Evolutionary conservation across 2,329 filamentous ascomycete genomes (phyloP).

Genomic region (Cladophialophora chaetospira): DNA sequence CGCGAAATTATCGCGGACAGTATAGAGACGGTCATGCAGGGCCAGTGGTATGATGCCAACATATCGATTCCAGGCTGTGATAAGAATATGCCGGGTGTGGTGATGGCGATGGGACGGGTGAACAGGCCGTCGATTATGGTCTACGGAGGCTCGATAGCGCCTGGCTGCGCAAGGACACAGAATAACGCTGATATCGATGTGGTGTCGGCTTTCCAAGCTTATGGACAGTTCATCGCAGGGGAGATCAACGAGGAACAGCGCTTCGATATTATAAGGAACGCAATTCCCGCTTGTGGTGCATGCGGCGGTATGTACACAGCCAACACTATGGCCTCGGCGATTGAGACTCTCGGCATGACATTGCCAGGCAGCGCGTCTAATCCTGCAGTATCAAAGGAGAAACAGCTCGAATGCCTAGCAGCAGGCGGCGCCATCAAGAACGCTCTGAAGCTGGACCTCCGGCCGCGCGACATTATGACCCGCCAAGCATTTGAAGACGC

Average conservation of each 20-base stretch:
- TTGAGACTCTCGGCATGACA: slow-evolving; percentile 74
- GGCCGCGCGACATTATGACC: slow-evolving; percentile 76
- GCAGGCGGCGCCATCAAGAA: slow-evolving; percentile 74
- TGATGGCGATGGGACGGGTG: slow-evolving; percentile 91
- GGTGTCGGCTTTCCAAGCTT: slow-evolving; percentile 95
- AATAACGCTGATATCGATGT: slow-evolving; percentile 81
- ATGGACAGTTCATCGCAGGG: slow-evolving; percentile 90
- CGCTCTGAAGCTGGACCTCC: slow-evolving; percentile 74
- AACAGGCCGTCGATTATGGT: slow-evolving; percentile 97
- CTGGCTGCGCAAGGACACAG: slow-evolving; percentile 78
- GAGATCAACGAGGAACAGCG: slow-evolving; percentile 88
- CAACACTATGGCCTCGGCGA: slow-evolving; percentile 87
- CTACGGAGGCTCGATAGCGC: slow-evolving; percentile 91
- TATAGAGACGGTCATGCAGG: slow-evolving; percentile 98
- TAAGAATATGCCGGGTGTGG: slow-evolving; percentile 97
- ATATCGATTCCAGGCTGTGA: slow-evolving; percentile 96
- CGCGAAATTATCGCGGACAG: slow-evolving; percentile 96
- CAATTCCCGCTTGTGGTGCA: slow-evolving; percentile 80
- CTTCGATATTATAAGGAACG: slow-evolving; percentile 91
- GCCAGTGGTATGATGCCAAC: slow-evolving; percentile 98
- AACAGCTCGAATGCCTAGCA: slow-evolving; percentile 70
- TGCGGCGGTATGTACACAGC: slow-evolving; percentile 90
- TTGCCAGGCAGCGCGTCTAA: slow-evolving; percentile 80
- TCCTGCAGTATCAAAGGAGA: slow-evolving; percentile 72
- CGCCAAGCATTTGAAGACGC: slow-evolving; percentile 81